phyloP scores from a whole-genome alignment of 1,284 basidiomycete species.

The Athelia sp. region DNA sequence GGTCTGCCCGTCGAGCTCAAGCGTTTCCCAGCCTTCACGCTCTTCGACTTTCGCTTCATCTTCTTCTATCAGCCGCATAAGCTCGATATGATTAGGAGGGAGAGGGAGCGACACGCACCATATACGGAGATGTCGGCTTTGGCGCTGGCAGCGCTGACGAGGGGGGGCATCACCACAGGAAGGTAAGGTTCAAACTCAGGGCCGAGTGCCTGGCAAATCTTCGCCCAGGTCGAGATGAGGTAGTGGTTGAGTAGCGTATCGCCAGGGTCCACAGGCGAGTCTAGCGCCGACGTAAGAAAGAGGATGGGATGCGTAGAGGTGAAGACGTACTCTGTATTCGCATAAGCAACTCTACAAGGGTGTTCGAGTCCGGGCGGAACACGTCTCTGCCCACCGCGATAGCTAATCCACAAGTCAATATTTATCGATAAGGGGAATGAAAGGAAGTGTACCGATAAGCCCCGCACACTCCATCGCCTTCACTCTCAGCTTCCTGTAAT shows the following conservation, averaged over 20 bases:
- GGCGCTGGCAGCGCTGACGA: conserved; percentile 72
- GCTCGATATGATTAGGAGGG: neutral
- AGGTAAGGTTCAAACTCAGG: conserved; percentile 81
- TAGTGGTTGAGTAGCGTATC: conserved; percentile 67
- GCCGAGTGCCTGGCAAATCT: conserved; percentile 77
- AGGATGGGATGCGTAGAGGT: neutral
- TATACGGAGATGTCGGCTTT: conserved; percentile 77
- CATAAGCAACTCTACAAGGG: conserved; percentile 68
- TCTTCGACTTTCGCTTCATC: conserved; percentile 53
- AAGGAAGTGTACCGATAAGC: conserved; percentile 52
- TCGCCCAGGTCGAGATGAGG: conserved; percentile 77
- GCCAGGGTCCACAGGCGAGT: conserved; percentile 55
- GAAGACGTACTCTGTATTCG: conserved; percentile 65
- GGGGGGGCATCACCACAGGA: conserved; percentile 73
- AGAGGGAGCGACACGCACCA: conserved; percentile 35
- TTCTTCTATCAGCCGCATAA: conserved; percentile 29
- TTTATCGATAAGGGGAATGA: neutral
- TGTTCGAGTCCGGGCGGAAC: conserved; percentile 71
- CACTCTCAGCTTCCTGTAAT: conserved; percentile 63
- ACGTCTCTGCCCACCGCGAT: conserved; percentile 77
- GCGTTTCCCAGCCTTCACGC: conserved; percentile 72
- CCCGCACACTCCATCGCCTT: conserved; percentile 88
- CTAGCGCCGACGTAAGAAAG: conserved; percentile 25
- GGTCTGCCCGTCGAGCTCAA: conserved; percentile 69
- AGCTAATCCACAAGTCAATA: conserved; percentile 35